Percentiles rank a stretch among this genome's conserved stretches.
Evolutionary conservation across 108 stramenopile species (phyloP).

Genomic region (Aurantiochytrium sp.): DNA sequence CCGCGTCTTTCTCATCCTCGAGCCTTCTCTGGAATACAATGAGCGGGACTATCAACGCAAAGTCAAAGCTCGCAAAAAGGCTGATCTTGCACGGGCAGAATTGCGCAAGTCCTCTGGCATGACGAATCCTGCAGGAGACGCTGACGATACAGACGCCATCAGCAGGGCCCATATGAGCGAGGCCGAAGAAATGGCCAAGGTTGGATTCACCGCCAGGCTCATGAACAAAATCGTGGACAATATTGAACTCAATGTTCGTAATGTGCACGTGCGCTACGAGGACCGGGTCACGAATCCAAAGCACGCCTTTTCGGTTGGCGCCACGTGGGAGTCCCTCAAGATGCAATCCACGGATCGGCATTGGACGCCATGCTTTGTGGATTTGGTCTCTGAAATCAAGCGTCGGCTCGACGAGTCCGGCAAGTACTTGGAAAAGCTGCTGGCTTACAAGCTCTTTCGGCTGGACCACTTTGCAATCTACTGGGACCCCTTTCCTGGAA

Average conservation of each 20-base stretch:
- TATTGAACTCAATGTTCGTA: background rate
- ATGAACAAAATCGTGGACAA: constrained; percentile 14
- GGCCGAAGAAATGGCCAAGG: background rate
- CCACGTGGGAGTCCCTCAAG: constrained; percentile 1
- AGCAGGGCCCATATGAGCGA: background rate
- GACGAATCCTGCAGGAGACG: no score
- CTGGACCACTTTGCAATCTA: background rate
- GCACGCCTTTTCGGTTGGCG: background rate
- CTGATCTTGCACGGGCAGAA: background rate
- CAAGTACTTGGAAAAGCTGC: constrained; percentile 17
- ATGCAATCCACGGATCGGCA: constrained; percentile 6
- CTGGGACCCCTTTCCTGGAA: background rate
- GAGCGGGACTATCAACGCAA: background rate
- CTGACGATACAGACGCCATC: background rate
- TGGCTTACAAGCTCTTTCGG: background rate
- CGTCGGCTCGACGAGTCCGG: background rate
- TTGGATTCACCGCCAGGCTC: background rate
- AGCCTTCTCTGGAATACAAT: background rate
- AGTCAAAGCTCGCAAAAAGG: background rate
- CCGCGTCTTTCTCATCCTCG: background rate
- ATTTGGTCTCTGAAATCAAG: background rate
- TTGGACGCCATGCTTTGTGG: constrained; percentile 13
- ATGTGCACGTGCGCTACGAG: constrained; percentile 3
- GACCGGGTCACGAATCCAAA: background rate
- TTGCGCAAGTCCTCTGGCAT: background rate